These are phyloP conservation scores for Phlebopus sp. DNA, from an alignment of 1,284 basidiomycete genomes.

Conservation along the genomic window DNA sequence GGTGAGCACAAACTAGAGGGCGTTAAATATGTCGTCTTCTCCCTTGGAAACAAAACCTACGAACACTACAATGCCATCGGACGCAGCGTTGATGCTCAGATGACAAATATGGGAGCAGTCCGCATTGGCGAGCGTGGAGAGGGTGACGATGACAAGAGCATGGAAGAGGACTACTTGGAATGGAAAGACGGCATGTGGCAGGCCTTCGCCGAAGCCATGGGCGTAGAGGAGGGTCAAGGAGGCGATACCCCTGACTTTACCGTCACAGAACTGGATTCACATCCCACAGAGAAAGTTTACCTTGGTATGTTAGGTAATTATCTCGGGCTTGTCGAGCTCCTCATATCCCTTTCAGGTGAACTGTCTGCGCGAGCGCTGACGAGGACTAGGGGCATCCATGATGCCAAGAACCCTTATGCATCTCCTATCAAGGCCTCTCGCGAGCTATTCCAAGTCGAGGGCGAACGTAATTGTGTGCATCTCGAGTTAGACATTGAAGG, in stretches of 20 bases:
- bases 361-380: slow-evolving; percentile 88
- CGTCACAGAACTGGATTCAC: slow-evolving; percentile 77
- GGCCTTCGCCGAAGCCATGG: slow-evolving; percentile 75
- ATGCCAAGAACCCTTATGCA: slow-evolving; percentile 95
- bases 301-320: slow-evolving; percentile 55
- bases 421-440: slow-evolving; percentile 76
- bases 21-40: slow-evolving; percentile 94
- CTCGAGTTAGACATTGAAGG: slow-evolving; percentile 94
- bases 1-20: slow-evolving; percentile 78
- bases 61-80: slow-evolving; percentile 94
- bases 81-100: slow-evolving; percentile 72
- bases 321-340: slow-evolving; percentile 6
- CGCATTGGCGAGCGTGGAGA: slow-evolving; percentile 92
- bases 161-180: slow-evolving; percentile 99
- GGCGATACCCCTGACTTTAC: slow-evolving; percentile 95
- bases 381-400: slow-evolving; percentile 89
- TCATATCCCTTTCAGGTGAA: slow-evolving; percentile 54
- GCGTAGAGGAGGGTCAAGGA: slow-evolving; percentile 93
- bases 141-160: slow-evolving; percentile 98
- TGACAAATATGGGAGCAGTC: slow-evolving; percentile 79
- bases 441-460: slow-evolving; percentile 79
- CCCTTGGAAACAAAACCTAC: slow-evolving; percentile 94
- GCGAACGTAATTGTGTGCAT: slow-evolving; percentile 92
- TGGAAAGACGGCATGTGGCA: slow-evolving; percentile 99
- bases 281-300: slow-evolving; percentile 84